These are phyloP conservation scores for Trichoderma gamsii DNA, from an alignment of 495 filamentous ascomycete genomes.

Conservation along the genomic window DNA sequence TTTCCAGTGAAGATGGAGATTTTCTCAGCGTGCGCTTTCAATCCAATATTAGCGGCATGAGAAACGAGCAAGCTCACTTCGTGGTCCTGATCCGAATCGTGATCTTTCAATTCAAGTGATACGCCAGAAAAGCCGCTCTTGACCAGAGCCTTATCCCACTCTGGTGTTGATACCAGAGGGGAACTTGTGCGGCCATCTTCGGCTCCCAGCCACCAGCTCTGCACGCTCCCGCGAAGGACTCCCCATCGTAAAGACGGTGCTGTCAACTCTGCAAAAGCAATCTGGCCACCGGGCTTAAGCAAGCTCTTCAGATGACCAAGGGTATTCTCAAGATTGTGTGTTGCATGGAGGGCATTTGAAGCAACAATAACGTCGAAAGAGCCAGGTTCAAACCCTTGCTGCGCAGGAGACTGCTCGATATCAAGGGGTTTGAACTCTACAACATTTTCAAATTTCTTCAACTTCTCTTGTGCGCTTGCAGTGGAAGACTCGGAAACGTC, in stretches of 20 bases:
- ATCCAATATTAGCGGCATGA: background rate
- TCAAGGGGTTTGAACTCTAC: conserved; percentile 29
- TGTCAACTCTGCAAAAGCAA: conserved; percentile 22
- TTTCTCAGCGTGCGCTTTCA: background rate
- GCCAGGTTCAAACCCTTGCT: conserved; percentile 28
- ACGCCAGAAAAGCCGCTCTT: conserved; percentile 27
- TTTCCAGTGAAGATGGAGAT: background rate
- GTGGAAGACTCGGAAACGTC: background rate
- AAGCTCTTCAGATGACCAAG: conserved; percentile 33
- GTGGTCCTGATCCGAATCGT: conserved; percentile 32
- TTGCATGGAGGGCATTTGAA: conserved; percentile 36
- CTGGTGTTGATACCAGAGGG: conserved; percentile 29
- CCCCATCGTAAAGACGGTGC: conserved; percentile 20
- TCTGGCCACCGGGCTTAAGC: conserved; percentile 30
- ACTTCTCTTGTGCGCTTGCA: background rate
- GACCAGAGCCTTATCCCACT: conserved; percentile 32
- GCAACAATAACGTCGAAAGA: conserved; percentile 27
- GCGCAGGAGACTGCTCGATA: conserved; percentile 25
- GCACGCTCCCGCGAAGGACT: conserved; percentile 28
- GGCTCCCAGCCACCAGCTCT: conserved; percentile 39
- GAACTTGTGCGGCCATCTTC: conserved; percentile 26
- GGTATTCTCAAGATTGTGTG: conserved; percentile 28
- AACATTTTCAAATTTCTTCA: conserved; percentile 4
- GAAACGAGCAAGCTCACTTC: conserved; percentile 20
- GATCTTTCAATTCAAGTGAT: conserved; percentile 19